Evolutionary conservation across 441 rosid species (phyloP).

Genomic region (Syzygium malaccense): DNA sequence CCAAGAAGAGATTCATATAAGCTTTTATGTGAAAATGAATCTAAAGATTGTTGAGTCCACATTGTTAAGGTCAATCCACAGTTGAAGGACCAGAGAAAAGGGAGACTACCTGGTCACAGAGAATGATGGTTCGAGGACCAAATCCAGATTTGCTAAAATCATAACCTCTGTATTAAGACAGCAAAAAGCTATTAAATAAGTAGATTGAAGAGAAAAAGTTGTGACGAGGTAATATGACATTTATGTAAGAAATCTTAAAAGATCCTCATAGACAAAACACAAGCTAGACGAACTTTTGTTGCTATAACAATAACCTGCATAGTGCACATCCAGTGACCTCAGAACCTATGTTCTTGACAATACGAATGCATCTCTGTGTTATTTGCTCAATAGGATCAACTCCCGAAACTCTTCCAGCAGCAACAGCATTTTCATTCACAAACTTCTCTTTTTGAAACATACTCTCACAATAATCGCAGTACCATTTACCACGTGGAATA

Average conservation of each 20-base stretch:
- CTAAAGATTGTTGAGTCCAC: neutral
- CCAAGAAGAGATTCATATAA: neutral
- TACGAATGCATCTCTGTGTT: conserved; percentile 78
- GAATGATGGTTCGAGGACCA: conserved; percentile 70
- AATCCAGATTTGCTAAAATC: conserved; percentile 78
- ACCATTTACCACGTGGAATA: conserved; percentile 85
- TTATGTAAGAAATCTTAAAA: neutral
- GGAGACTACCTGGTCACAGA: conserved; percentile 64
- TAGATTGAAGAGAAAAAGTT: neutral
- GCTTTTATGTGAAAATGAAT: neutral
- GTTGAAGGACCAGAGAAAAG: neutral
- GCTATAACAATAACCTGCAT: conserved; percentile 57
- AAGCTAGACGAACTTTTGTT: neutral
- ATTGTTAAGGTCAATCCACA: neutral
- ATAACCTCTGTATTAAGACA: conserved; percentile 30
- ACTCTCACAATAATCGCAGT: conserved; percentile 84
- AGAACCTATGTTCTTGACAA: conserved; percentile 69
- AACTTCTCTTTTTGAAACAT: conserved; percentile 54
- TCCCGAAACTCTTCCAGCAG: conserved; percentile 76
- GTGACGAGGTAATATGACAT: neutral
- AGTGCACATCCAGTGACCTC: conserved; percentile 74
- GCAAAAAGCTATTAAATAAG: neutral
- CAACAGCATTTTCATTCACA: conserved; percentile 59
- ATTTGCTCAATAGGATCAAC: conserved; percentile 70
- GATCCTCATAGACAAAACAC: neutral